Evolutionary conservation across 2,329 filamentous ascomycete genomes (phyloP), one percentile per base, ranked within the genome.

Genomic region (Myrmaecium sp.): DNA sequence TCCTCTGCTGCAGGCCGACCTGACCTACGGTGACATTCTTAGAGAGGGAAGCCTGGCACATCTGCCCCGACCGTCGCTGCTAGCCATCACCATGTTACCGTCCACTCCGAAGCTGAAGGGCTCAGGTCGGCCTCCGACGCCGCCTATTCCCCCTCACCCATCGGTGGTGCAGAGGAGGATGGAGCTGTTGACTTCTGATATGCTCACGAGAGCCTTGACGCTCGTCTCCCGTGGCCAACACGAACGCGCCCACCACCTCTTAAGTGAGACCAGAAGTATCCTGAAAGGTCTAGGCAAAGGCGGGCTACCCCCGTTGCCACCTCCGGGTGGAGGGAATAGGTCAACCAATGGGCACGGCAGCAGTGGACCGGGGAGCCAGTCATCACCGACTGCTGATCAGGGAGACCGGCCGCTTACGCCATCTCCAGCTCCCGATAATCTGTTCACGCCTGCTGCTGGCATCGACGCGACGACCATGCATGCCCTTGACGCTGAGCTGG

Each of bases 151-250:
- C 9, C 86, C 89, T 23, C 89, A 95, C 46, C 84, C 89, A 4
- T 81, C 76, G 34, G 83, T 98, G 32, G 86, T 98, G 5, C 89
- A 98, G 55, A 71, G 89, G 21, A 77, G 89, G 23, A 98, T 98
- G 89, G 89, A 98, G 53, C 63, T 98, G 16, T 66, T 98, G 28
- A 95, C 89, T 3, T 95, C 86, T 2, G 89, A 98, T 49, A 98
- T 98, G 89, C 67, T 98, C 35, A 92, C 82, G 5, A 68, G 89
- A 31, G 84, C 89, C 9, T 59, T 98, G 33, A 93, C 83, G 0
- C 66, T 98, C 12, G 84, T 95, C 12, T 81, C 81, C 33, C 72
- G 83, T 19, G 82, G 81, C 17, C 86, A 95, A 53, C 81, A 94
- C 47, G 89, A 98, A 43, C 77, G 84, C 18, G 89, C 84, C 0